phyloP scores from a whole-genome alignment of 1,284 basidiomycete genomes.

The Irpex lacteus region DNA sequence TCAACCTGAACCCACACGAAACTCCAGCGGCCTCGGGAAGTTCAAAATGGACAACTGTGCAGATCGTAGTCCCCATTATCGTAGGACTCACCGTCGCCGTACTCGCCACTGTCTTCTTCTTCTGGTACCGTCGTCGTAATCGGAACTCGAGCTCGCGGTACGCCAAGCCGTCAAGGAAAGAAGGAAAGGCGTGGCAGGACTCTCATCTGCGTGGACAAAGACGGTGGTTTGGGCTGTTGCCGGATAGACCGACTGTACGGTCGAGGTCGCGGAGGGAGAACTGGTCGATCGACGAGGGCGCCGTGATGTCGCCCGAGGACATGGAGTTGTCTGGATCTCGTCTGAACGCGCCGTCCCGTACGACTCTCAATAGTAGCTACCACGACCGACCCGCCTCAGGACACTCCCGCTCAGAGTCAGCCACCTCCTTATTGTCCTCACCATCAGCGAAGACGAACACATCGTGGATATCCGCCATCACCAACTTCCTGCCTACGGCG shows the following conservation, averaged over 20 bases:
- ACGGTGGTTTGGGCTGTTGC: slow-evolving; percentile 19
- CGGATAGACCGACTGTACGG: slow-evolving; percentile 13
- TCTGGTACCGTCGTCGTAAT: slow-evolving; percentile 15
- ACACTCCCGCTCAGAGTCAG: slow-evolving; percentile 10
- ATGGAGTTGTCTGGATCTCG: background rate
- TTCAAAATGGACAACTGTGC: slow-evolving; percentile 16
- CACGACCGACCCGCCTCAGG: background rate
- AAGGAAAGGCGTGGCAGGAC: slow-evolving; percentile 1
- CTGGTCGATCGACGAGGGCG: slow-evolving; percentile 20
- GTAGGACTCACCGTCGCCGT: slow-evolving; percentile 14
- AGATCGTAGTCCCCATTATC: slow-evolving; percentile 19
- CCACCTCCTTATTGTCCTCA: slow-evolving; percentile 7
- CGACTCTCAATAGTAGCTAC: background rate
- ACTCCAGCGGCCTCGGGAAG: background rate
- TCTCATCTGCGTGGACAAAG: slow-evolving; percentile 14
- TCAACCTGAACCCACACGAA: background rate
- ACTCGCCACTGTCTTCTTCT: slow-evolving; percentile 14
- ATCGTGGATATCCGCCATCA: slow-evolving; percentile 6
- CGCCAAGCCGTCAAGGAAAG: background rate
- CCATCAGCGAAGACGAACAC: slow-evolving; percentile 1
- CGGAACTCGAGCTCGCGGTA: background rate
- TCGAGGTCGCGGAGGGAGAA: slow-evolving; percentile 1
- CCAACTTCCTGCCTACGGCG: slow-evolving; percentile 7
- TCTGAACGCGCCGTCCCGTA: too few relatives aligned
- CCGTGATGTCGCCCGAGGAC: background rate